phyloP scores from a whole-genome alignment of 2,329 filamentous ascomycete species.

The Neofusicoccum laricinum region DNA sequence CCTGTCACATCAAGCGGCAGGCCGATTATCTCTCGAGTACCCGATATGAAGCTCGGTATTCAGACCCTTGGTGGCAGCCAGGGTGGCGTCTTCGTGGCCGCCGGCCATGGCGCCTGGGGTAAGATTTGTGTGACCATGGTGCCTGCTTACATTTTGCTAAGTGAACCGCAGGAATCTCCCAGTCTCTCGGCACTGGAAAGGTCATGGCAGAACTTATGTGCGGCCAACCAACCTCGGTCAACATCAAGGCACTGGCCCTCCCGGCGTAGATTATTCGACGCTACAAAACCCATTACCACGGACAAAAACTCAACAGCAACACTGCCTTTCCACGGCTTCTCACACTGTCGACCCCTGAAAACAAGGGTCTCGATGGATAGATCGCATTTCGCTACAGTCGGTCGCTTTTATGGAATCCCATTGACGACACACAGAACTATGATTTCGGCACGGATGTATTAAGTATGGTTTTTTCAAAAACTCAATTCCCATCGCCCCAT shows the following conservation, averaged over 20 bases:
- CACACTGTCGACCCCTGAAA: neutral
- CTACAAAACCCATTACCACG: neutral
- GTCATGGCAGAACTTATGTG: conserved; percentile 69
- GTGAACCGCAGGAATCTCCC: conserved; percentile 30
- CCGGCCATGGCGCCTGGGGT: conserved; percentile 77
- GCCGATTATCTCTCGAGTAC: conserved; percentile 61
- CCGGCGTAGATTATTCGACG: neutral
- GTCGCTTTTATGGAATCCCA: neutral
- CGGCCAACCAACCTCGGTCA: conserved; percentile 56
- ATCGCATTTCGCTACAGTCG: neutral
- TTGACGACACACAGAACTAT: neutral
- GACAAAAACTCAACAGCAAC: neutral
- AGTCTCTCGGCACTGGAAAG: conserved; percentile 63
- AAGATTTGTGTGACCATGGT: conserved; percentile 8
- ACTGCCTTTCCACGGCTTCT: neutral
- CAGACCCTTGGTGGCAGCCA: conserved; percentile 41
- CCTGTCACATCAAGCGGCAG: conserved; percentile 63
- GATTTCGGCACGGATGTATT: conserved; percentile 5
- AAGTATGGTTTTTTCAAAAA: neutral
- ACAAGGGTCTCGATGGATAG: neutral
- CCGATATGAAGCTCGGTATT: conserved; percentile 56
- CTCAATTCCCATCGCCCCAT: neutral
- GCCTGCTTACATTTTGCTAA: neutral
- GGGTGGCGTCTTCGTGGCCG: conserved; percentile 67
- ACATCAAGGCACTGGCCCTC: conserved; percentile 54